Evolutionary conservation across 352 stramenopile genomes (phyloP).

Genomic region (Phytophthora podocarpi): DNA sequence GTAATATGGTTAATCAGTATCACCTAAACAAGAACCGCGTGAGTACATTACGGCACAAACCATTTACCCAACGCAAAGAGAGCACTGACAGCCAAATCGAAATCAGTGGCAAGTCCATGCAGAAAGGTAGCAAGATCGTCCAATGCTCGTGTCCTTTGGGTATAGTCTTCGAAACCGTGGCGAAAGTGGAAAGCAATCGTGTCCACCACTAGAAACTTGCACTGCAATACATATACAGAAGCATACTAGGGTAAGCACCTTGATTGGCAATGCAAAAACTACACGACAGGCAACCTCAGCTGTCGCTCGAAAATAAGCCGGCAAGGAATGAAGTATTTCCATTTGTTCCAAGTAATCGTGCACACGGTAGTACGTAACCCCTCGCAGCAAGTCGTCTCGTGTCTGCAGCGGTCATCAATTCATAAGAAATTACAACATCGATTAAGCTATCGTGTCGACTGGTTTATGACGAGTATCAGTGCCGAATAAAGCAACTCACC

Average conservation of each 20-base stretch:
- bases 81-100: constrained; percentile 51
- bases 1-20: constrained; percentile 81
- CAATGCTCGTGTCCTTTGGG: constrained; percentile 65
- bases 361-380: constrained; percentile 77
- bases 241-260: neutral
- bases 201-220: constrained; percentile 93
- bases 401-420: constrained; percentile 29
- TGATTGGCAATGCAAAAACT: neutral
- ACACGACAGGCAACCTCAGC: constrained; percentile 30
- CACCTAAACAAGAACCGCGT: constrained; percentile 36
- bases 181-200: constrained; percentile 95
- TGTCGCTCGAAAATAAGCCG: constrained; percentile 49
- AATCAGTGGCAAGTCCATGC: constrained; percentile 58
- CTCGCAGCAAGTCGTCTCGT: constrained; percentile 82
- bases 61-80: neutral
- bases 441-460: neutral
- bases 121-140: constrained; percentile 77
- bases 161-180: constrained; percentile 81
- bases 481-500: constrained; percentile 29
- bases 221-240: constrained; percentile 30
- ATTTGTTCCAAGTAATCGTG: constrained; percentile 92
- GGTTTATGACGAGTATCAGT: neutral
- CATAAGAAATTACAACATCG: neutral
- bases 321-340: constrained; percentile 83
- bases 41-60: neutral